phyloP scores from a whole-genome alignment of 2,329 filamentous ascomycete species.

The Hansfordia pulvinata region DNA sequence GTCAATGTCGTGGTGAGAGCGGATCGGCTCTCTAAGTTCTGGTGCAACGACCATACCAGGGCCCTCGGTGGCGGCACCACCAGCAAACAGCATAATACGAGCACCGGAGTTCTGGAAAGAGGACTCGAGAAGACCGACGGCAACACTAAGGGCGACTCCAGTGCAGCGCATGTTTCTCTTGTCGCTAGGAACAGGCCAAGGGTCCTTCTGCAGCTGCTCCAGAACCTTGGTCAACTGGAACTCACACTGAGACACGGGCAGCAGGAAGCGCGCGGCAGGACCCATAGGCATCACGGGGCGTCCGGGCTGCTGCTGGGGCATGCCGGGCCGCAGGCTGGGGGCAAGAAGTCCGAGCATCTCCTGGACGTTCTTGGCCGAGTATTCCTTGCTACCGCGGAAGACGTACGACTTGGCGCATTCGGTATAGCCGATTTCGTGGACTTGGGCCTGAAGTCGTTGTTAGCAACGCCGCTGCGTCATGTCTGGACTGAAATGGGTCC shows the following conservation, averaged over 20 bases:
- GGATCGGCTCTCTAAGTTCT: conserved; percentile 89
- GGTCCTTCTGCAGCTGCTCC: conserved; percentile 90
- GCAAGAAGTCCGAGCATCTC: conserved; percentile 88
- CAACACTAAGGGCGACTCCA: conserved; percentile 91
- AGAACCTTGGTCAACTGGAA: conserved; percentile 94
- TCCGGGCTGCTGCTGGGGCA: conserved; percentile 60
- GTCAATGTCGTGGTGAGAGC: conserved; percentile 97
- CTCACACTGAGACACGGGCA: conserved; percentile 91
- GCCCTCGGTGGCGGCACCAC: conserved; percentile 87
- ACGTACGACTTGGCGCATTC: conserved; percentile 98
- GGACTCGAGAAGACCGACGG: conserved; percentile 80
- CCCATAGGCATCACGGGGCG: conserved; percentile 63
- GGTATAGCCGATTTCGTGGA: conserved; percentile 94
- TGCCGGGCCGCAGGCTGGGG: conserved; percentile 58
- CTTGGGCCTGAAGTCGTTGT: conserved; percentile 53
- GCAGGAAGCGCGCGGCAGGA: conserved; percentile 76
- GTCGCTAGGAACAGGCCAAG: conserved; percentile 93
- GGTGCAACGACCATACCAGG: conserved; percentile 94
- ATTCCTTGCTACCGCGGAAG: conserved; percentile 95
- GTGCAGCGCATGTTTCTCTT: conserved; percentile 83
- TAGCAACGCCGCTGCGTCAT: too few relatives aligned
- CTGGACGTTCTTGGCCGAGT: conserved; percentile 96
- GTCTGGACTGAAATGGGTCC: background rate
- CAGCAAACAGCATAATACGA: conserved; percentile 93
- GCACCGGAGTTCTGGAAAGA: conserved; percentile 93